These are phyloP conservation scores for Nakazawaea ernobii DNA, from an alignment of 805 yeast species.

Conservation along the genomic window DNA sequence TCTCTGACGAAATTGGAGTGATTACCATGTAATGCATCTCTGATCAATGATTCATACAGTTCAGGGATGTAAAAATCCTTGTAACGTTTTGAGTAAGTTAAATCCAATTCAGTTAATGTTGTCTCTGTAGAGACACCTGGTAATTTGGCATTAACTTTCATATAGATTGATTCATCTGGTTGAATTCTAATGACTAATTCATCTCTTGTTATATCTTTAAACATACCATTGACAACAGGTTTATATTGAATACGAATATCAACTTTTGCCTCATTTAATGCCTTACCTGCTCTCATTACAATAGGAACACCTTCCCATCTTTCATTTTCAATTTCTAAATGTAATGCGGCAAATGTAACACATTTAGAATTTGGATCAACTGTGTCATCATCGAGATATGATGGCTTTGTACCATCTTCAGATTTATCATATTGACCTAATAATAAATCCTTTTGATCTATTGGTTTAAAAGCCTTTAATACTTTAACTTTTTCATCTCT, in stretches of 20 bases:
- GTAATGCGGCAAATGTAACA: slow-evolving; percentile 87
- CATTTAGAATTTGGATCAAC: slow-evolving; percentile 78
- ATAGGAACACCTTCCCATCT: slow-evolving; percentile 99
- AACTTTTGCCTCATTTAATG: slow-evolving; percentile 90
- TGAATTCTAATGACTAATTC: slow-evolving; percentile 92
- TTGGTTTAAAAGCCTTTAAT: slow-evolving; percentile 69
- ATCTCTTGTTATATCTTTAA: slow-evolving; percentile 76
- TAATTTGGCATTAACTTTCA: slow-evolving; percentile 88
- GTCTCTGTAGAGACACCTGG: slow-evolving; percentile 87
- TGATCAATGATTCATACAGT: slow-evolving; percentile 92
- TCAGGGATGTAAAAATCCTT: slow-evolving; percentile 92
- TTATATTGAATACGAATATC: slow-evolving; percentile 92
- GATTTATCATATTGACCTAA: slow-evolving; percentile 86
- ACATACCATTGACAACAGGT: slow-evolving; percentile 78
- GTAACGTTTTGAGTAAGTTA: slow-evolving; percentile 78
- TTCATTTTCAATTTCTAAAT: slow-evolving; percentile 77
- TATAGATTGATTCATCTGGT: slow-evolving; percentile 90
- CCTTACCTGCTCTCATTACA: slow-evolving; percentile 94
- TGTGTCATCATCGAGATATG: slow-evolving; percentile 87
- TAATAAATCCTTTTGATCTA: slow-evolving; percentile 60
- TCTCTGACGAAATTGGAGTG: slow-evolving; percentile 98
- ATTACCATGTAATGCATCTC: slow-evolving; percentile 86
- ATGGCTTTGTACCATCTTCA: slow-evolving; percentile 84
- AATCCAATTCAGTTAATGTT: slow-evolving; percentile 82
- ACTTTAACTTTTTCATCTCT: slow-evolving; percentile 96